Percentiles rank a stretch among this genome's conserved stretches.
phyloP scores from a whole-genome alignment of 1,284 basidiomycete genomes.

The Puccinia triticina region DNA sequence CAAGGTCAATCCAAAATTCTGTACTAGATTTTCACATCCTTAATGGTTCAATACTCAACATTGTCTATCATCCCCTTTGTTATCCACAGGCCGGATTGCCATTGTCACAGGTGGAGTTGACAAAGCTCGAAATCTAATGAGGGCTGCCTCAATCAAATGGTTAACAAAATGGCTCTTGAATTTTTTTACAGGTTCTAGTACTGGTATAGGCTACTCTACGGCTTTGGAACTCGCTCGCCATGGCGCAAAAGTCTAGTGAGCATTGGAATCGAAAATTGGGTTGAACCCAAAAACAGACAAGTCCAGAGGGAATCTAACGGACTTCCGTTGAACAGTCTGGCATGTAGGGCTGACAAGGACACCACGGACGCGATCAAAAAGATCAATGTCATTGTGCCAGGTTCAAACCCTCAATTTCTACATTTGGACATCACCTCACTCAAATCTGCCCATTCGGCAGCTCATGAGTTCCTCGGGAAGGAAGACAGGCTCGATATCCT shows the following conservation, averaged over 20 bases:
- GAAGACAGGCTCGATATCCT: constrained; percentile 59
- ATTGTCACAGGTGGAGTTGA: constrained; percentile 36
- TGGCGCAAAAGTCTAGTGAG: constrained; percentile 46
- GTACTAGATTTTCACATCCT: not conserved
- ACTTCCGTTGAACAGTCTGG: constrained; percentile 1
- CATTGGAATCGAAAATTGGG: too few species aligned
- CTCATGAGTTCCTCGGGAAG: constrained; percentile 55
- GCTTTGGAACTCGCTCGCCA: constrained; percentile 36
- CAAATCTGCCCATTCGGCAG: constrained; percentile 55
- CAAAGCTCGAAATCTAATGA: too few species aligned
- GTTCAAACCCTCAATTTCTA: constrained; percentile 56
- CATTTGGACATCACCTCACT: constrained; percentile 59
- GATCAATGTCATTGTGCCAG: constrained; percentile 51
- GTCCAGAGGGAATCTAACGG: not conserved
- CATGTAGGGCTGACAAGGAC: not conserved
- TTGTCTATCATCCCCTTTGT: not conserved
- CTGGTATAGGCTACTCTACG: constrained; percentile 32
- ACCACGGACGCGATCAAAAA: constrained; percentile 36
- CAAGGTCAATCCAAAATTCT: constrained; percentile 8
- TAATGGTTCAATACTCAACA: not conserved
- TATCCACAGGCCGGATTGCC: constrained; percentile 28
- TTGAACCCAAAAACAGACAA: too few species aligned
- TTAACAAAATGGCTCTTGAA: not conserved
- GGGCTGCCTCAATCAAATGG: too few species aligned
- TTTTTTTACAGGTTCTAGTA: constrained; percentile 16